Percentiles rank a stretch among this genome's conserved stretches.
Evolutionary conservation across 75 land plant species (phyloP).

Genomic region (Isoetes taiwanensis): DNA sequence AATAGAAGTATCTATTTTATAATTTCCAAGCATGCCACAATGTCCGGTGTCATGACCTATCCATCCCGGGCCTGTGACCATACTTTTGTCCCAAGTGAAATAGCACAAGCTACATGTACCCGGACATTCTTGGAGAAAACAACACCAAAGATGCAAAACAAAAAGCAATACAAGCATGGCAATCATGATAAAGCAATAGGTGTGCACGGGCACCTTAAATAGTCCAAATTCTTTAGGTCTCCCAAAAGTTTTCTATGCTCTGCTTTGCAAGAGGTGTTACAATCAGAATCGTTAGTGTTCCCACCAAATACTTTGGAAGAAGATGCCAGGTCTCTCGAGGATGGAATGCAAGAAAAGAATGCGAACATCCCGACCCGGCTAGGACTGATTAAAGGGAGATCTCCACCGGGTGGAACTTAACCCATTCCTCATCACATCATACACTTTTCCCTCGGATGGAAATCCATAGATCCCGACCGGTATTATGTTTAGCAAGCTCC

Average conservation of each 20-base stretch:
- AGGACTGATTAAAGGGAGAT: background rate
- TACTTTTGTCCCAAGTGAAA: background rate
- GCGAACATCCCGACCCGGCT: background rate
- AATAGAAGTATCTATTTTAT: background rate
- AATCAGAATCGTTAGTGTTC: background rate
- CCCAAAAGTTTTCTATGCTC: background rate
- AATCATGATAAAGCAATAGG: background rate
- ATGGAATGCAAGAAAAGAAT: slow-evolving; percentile 2
- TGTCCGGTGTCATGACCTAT: background rate
- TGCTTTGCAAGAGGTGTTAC: background rate
- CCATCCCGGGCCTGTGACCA: slow-evolving; percentile 3
- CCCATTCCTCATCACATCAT: slow-evolving; percentile 4
- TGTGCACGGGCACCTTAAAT: background rate
- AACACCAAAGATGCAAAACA: background rate
- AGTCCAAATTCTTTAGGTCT: background rate
- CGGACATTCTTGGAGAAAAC: background rate
- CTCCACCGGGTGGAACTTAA: background rate
- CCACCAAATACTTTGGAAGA: background rate
- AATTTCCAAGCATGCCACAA: background rate
- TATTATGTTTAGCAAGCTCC: background rate
- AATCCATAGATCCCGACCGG: background rate
- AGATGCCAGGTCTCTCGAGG: background rate
- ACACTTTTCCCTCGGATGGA: background rate
- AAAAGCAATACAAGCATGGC: background rate
- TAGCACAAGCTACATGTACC: background rate